Evolutionary conservation across 768 basidiomycete genomes (phyloP).

Genomic region (Auriscalpium vulgare): DNA sequence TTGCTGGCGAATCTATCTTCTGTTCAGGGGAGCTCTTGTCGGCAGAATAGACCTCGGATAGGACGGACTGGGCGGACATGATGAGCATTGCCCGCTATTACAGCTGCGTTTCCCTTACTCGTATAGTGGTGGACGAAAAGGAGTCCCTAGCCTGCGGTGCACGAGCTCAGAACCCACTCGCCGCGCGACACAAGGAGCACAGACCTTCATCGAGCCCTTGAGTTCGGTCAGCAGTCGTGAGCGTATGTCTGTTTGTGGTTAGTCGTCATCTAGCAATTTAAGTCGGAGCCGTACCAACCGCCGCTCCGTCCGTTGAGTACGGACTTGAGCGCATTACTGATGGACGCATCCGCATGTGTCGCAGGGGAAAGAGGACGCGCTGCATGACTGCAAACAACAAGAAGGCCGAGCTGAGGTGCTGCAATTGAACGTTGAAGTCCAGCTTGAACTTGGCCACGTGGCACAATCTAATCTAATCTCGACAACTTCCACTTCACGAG

Average conservation of each 20-base stretch:
- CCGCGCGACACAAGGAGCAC: background rate
- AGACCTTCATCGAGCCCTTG: slow-evolving; percentile 64
- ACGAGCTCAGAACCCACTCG: no score
- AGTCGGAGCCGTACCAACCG: background rate
- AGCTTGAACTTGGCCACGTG: no score
- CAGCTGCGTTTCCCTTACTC: slow-evolving; percentile 19
- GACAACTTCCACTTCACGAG: no score
- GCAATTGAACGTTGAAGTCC: no score
- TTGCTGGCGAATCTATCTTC: slow-evolving; percentile 37
- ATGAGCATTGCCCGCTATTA: background rate
- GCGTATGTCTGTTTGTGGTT: slow-evolving; percentile 38
- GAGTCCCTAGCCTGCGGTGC: slow-evolving; percentile 45
- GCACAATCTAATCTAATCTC: no score
- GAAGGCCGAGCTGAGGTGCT: no score
- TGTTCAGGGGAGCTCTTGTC: slow-evolving; percentile 45
- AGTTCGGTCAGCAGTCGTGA: slow-evolving; percentile 42
- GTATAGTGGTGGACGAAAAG: slow-evolving; percentile 49
- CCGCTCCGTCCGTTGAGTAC: no score
- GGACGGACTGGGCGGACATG: slow-evolving; percentile 41
- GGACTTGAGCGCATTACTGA: no score
- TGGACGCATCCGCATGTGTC: no score
- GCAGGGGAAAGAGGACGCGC: no score
- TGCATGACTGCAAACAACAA: no score
- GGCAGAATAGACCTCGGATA: slow-evolving; percentile 60
- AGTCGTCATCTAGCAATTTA: background rate